Conservation (phyloP, 108 stramenopile species). For the Bacterosira constricta region DNA sequence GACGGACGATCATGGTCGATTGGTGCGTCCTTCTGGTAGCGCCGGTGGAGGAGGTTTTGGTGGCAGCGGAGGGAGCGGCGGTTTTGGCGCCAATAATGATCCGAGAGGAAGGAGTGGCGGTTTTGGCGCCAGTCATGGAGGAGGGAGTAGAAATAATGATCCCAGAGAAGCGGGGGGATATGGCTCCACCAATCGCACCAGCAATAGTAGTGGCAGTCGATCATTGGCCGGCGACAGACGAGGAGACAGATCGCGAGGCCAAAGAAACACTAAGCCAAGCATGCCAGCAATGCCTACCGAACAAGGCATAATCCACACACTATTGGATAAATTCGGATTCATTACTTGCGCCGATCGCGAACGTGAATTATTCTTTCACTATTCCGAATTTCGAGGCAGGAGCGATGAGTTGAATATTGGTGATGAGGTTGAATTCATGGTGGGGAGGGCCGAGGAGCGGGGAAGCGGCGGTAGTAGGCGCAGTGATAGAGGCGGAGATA, state of each 20-base stretch:
- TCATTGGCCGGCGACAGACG: no score
- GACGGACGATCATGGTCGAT: neutral
- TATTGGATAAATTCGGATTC: slow-evolving; percentile 78
- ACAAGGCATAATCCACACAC: slow-evolving; percentile 64
- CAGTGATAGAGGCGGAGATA: slow-evolving; percentile 8
- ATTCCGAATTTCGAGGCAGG: slow-evolving; percentile 45
- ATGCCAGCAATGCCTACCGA: slow-evolving; percentile 51
- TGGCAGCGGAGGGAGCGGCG: neutral
- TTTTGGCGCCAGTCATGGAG: neutral
- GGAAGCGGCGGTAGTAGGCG: slow-evolving; percentile 20
- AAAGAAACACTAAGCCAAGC: neutral
- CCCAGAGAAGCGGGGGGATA: no score
- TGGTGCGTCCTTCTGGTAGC: neutral
- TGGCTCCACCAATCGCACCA: no score
- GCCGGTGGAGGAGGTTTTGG: no score
- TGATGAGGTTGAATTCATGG: slow-evolving; percentile 71
- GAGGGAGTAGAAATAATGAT: neutral
- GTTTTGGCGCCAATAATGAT: neutral
- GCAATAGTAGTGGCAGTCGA: neutral
- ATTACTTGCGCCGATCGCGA: slow-evolving; percentile 83
- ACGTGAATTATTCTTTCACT: slow-evolving; percentile 81
- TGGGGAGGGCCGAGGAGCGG: slow-evolving; percentile 17
- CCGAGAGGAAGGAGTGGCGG: neutral
- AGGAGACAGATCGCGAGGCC: no score
- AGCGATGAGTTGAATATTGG: slow-evolving; percentile 65